Conservation (phyloP, 345 rosid species). For the Tarenaya hassleriana region DNA sequence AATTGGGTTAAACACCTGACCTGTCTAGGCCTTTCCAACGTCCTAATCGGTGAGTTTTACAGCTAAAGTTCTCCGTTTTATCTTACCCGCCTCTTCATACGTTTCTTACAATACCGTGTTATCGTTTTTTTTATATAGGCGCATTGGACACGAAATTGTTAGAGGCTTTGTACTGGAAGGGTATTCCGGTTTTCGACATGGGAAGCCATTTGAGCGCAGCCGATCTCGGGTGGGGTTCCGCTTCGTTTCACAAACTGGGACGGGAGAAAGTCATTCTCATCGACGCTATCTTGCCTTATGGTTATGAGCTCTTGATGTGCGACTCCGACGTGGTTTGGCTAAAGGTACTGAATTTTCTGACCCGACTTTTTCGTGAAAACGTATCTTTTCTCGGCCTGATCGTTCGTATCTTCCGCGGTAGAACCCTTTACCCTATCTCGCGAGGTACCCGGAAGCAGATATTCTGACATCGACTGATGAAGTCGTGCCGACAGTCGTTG, state of each 20-base stretch:
- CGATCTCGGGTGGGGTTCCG: slow-evolving; percentile 99
- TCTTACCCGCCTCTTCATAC: not conserved
- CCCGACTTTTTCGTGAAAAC: not conserved
- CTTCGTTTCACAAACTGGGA: slow-evolving; percentile 97
- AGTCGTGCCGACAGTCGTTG: slow-evolving; percentile 88
- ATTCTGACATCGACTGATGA: slow-evolving; percentile 91
- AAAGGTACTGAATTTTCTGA: slow-evolving; percentile 43
- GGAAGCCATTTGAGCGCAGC: slow-evolving; percentile 89
- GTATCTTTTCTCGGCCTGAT: slow-evolving; percentile 3
- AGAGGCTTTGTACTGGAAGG: slow-evolving; percentile 96
- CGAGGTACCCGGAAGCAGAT: slow-evolving; percentile 94
- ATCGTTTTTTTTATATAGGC: slow-evolving; percentile 39
- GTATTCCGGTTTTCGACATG: slow-evolving; percentile 97
- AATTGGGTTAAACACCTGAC: slow-evolving; percentile 94
- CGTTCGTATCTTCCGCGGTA: slow-evolving; percentile 27
- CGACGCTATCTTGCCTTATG: slow-evolving; percentile 78
- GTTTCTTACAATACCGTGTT: slow-evolving; percentile 4
- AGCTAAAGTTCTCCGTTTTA: slow-evolving; percentile 7
- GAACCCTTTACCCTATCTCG: slow-evolving; percentile 93
- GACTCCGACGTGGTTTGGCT: slow-evolving; percentile 99
- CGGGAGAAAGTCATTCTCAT: slow-evolving; percentile 93
- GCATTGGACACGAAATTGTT: slow-evolving; percentile 90
- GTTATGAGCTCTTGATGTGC: slow-evolving; percentile 87
- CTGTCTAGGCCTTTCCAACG: slow-evolving; percentile 72
- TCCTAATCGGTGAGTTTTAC: slow-evolving; percentile 66